Evolutionary conservation across 202 grass and related monocot species (phyloP).

Genomic region (Elaeis oleifera): DNA sequence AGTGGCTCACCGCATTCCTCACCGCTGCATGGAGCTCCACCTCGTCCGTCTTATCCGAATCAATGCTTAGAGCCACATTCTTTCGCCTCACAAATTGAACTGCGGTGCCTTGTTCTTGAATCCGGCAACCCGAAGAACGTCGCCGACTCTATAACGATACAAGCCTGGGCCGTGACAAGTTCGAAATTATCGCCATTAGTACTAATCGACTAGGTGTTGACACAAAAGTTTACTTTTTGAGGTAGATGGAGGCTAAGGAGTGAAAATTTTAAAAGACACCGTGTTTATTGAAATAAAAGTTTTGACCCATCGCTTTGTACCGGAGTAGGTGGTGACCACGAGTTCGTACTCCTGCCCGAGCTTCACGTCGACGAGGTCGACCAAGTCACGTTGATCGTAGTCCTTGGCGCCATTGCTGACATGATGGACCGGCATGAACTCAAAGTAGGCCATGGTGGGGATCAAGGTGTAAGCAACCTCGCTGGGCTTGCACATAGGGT

Average conservation of each 20-base stretch:
- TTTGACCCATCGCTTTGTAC: neutral
- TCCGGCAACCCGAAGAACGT: constrained; percentile 11
- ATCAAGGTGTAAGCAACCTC: constrained; percentile 21
- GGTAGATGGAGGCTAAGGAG: too few species aligned
- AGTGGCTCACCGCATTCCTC: constrained; percentile 1
- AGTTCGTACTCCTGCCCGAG: constrained; percentile 17
- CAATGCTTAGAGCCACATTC: constrained; percentile 8
- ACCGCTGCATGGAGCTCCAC: constrained; percentile 9
- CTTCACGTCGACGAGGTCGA: constrained; percentile 19
- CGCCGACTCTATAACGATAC: constrained; percentile 14
- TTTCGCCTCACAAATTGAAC: constrained; percentile 7
- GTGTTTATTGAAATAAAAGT: too few species aligned
- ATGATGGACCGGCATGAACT: constrained; percentile 2
- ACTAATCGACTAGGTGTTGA: too few species aligned
- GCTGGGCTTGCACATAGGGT: constrained; percentile 6
- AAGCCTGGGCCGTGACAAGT: neutral
- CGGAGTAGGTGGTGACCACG: constrained; percentile 16
- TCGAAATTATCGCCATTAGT: neutral
- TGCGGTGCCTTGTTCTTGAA: constrained; percentile 17
- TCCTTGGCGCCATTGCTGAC: neutral
- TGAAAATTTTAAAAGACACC: too few species aligned
- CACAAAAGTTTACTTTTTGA: too few species aligned
- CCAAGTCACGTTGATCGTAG: constrained; percentile 4
- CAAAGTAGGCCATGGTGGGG: constrained; percentile 22
- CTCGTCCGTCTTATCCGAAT: constrained; percentile 14